phyloP scores from a whole-genome alignment of 108 stramenopile species.

The Schizochytrium sp. region DNA sequence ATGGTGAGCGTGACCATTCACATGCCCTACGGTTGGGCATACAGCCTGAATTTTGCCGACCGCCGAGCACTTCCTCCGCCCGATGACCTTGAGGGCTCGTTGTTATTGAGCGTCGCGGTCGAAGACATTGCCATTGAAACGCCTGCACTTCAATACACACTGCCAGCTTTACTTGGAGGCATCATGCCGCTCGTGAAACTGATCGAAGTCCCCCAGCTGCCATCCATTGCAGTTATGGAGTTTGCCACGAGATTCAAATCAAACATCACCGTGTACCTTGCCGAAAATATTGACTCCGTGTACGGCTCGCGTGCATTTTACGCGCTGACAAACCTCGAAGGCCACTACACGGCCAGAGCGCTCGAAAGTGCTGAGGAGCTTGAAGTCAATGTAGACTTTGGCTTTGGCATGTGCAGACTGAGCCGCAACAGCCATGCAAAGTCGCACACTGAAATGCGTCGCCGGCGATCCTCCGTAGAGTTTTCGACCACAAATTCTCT shows the following conservation, averaged over 20 bases:
- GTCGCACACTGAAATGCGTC: not conserved
- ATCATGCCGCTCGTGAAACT: conserved; percentile 2
- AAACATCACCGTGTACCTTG: not conserved
- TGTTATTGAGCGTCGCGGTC: not conserved
- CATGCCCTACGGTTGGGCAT: not conserved
- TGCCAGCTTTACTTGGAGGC: not conserved
- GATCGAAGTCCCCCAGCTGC: not conserved
- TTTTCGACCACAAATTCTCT: not conserved
- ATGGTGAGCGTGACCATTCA: not conserved
- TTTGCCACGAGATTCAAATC: not conserved
- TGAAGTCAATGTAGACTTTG: not conserved
- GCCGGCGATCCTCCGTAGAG: not conserved
- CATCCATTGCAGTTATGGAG: not conserved
- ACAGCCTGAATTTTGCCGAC: not conserved
- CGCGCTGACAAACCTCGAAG: not conserved
- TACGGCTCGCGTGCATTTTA: not conserved
- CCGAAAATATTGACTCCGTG: not conserved
- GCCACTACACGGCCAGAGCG: not conserved
- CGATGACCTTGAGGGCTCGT: not conserved
- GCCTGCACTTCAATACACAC: not conserved
- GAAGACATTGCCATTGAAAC: not conserved
- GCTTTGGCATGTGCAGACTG: conserved; percentile 10
- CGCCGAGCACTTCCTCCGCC: not conserved
- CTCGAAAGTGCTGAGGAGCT: not conserved
- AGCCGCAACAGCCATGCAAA: not conserved